Percentiles rank a stretch among this genome's conserved stretches.
Evolutionary conservation across 208 protist species (phyloP).

Genomic region (Phytomonas sp.): DNA sequence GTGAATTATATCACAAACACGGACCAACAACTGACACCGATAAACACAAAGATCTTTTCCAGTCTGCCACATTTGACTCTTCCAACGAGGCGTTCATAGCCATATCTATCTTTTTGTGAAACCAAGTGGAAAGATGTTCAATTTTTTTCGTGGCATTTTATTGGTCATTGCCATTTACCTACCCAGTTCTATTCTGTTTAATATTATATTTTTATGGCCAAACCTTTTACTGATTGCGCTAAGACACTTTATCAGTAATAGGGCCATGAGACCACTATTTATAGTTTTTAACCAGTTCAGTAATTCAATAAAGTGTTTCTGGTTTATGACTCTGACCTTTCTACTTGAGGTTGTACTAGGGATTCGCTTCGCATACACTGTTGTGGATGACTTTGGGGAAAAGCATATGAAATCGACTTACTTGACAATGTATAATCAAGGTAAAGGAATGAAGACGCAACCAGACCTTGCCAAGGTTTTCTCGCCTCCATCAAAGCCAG

Average conservation of each 20-base stretch:
- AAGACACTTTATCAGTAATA: constrained; percentile 27
- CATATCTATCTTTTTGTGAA: constrained; percentile 6
- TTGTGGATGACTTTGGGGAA: constrained; percentile 43
- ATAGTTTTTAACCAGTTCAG: constrained; percentile 18
- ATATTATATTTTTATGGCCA: constrained; percentile 16
- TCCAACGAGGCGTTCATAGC: not conserved
- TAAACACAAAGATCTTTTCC: not conserved
- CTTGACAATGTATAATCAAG: constrained; percentile 1
- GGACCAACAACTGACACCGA: not conserved
- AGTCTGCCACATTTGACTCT: not conserved
- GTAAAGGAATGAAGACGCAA: constrained; percentile 10
- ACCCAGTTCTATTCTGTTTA: constrained; percentile 10
- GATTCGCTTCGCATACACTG: constrained; percentile 50
- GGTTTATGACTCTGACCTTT: constrained; percentile 30
- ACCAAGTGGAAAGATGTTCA: constrained; percentile 19
- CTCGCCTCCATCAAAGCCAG: constrained; percentile 25
- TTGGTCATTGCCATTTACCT: constrained; percentile 16
- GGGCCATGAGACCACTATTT: constrained; percentile 11
- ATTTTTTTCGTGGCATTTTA: constrained; percentile 27
- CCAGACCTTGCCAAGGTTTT: constrained; percentile 23
- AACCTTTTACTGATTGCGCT: constrained; percentile 16
- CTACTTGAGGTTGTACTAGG: constrained; percentile 45
- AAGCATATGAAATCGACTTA: constrained; percentile 26
- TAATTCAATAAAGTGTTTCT: constrained; percentile 30
- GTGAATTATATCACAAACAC: not conserved